Evolutionary conservation across 1,284 basidiomycete genomes (phyloP).

Genomic region (Microbotryum intermedium): DNA sequence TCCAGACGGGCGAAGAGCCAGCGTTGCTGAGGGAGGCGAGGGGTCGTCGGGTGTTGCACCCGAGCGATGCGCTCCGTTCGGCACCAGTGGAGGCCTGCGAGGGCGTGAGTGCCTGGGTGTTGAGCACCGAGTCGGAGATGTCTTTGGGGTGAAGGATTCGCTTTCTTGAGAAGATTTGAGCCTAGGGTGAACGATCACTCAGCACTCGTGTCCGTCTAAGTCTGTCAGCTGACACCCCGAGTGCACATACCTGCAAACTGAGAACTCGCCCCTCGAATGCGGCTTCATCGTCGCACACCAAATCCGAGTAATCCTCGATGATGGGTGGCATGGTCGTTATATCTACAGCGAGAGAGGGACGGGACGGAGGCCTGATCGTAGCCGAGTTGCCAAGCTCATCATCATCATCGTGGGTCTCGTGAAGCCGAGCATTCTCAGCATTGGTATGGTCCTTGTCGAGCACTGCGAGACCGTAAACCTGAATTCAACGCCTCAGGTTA

Average conservation of each 20-base stretch:
- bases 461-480: background rate
- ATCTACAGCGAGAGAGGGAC: background rate
- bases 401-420: conserved; percentile 30
- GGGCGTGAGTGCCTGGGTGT: background rate
- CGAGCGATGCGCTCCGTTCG: background rate
- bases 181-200: too few relatives aligned
- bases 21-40: background rate
- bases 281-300: conserved; percentile 56
- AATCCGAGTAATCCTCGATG: conserved; percentile 82
- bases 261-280: conserved; percentile 62
- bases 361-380: conserved; percentile 25
- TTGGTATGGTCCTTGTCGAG: conserved; percentile 5
- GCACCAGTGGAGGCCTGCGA: background rate
- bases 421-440: background rate
- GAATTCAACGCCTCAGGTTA: conserved; percentile 3
- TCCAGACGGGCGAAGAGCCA: background rate
- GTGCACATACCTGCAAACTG: conserved; percentile 58
- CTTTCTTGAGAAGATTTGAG: background rate
- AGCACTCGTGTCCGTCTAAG: too few relatives aligned
- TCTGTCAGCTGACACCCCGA: too few relatives aligned
- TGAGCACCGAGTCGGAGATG: conserved; percentile 8
- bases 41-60: too few relatives aligned
- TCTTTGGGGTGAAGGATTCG: conserved; percentile 25
- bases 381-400: conserved; percentile 26
- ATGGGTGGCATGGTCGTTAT: conserved; percentile 35